Conservation (phyloP, 2,329 filamentous ascomycete genomes). For the Periconia sp. region DNA sequence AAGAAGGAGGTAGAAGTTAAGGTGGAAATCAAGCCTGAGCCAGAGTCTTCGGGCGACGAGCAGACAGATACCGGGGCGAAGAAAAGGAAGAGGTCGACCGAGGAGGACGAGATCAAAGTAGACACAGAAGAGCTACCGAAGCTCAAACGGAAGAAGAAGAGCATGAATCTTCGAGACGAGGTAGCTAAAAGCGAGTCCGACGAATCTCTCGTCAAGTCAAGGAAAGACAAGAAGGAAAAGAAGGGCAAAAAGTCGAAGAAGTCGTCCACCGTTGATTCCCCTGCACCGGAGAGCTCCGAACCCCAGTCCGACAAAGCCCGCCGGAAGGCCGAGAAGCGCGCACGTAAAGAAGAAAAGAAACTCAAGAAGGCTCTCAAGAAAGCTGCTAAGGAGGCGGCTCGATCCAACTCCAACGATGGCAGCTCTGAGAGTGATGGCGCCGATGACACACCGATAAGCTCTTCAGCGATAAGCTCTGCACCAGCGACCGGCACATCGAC, state of each 20-base stretch:
- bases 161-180: constrained; percentile 37
- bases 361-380: constrained; percentile 57
- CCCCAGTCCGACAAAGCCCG: constrained; percentile 52
- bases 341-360: constrained; percentile 52
- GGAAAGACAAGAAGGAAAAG: constrained; percentile 39
- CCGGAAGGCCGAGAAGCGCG: constrained; percentile 51
- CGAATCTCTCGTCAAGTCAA: constrained; percentile 21
- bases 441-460: constrained; percentile 33
- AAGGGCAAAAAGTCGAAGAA: constrained; percentile 22
- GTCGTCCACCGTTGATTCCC: constrained; percentile 22
- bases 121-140: constrained; percentile 32
- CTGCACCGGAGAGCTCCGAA: constrained; percentile 23
- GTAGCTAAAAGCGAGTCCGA: constrained; percentile 26
- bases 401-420: constrained; percentile 31
- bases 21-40: constrained; percentile 54
- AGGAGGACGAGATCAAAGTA: constrained; percentile 29
- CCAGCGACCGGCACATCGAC: constrained; percentile 52
- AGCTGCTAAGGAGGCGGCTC: constrained; percentile 50
- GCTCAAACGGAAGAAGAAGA: constrained; percentile 48
- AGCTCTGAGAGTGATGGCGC: constrained; percentile 37
- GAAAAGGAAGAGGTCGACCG: constrained; percentile 42
- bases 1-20: constrained; percentile 41
- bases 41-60: constrained; percentile 40
- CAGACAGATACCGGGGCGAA: constrained; percentile 32
- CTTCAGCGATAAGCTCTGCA: constrained; percentile 30